These are phyloP conservation scores for Stephania cephalantha DNA, from an alignment of 164 flowering plant species.

Conservation along the genomic window DNA sequence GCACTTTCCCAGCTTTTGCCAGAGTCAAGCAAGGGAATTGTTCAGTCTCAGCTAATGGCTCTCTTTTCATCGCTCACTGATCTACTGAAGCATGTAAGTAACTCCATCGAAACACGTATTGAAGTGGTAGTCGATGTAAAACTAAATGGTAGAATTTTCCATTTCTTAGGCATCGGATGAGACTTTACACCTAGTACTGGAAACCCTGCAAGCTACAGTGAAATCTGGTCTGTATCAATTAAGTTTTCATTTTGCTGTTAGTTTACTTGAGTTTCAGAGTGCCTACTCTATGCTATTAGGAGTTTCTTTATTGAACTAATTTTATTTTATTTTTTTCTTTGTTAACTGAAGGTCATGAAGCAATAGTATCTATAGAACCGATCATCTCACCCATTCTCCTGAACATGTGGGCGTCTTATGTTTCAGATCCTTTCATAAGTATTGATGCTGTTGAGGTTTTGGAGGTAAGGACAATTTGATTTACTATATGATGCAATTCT, in stretches of 20 bases:
- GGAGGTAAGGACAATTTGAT: constrained; percentile 44
- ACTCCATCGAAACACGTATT: background rate
- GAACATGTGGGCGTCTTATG: constrained; percentile 69
- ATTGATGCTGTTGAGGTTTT: constrained; percentile 81
- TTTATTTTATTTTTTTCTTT: constrained; percentile 11
- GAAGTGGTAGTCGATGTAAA: background rate
- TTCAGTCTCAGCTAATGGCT: constrained; percentile 49
- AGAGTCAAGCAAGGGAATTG: constrained; percentile 38
- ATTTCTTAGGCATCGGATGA: constrained; percentile 81
- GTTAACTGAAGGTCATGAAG: constrained; percentile 49
- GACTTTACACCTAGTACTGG: constrained; percentile 83
- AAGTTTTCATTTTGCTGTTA: background rate
- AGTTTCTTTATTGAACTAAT: constrained; percentile 7
- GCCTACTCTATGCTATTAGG: background rate
- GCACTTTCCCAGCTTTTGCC: constrained; percentile 80
- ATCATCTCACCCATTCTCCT: constrained; percentile 72
- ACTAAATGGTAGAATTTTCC: background rate
- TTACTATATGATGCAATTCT: background rate
- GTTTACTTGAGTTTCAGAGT: background rate
- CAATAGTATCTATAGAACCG: constrained; percentile 52
- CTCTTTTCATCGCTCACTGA: constrained; percentile 69
- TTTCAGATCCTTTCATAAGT: constrained; percentile 89
- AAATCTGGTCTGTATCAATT: constrained; percentile 49
- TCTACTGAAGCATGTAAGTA: constrained; percentile 71
- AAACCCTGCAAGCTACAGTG: constrained; percentile 74